Base-by-base conservation (phyloP, 202 grass and related monocot species). In the Setaria viridis region DNA sequence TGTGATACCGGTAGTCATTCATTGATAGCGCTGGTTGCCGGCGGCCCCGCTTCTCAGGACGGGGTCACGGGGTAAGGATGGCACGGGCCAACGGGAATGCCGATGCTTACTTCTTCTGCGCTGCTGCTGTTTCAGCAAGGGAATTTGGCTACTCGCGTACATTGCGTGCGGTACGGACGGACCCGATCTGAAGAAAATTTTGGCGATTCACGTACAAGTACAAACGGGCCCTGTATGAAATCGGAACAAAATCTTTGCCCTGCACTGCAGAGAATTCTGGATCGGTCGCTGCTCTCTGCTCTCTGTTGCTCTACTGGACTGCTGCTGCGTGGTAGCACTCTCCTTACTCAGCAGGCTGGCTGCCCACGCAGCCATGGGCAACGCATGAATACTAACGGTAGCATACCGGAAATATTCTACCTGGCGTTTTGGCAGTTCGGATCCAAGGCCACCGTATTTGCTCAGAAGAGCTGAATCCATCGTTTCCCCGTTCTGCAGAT, bases 41-140 rank as follows among this genome's bases (percentile, higher is more conserved):
- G 25, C 25, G 25, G 25, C 25, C 25, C 25, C 25, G 25, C 25
- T 25, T 47, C 6, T 72, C 21, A n/a, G 15, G 16, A 76, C 32
- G 10, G 48, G 15, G 60, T 14, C 9, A 39, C 37, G 37, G 37
- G 37, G 37, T 39, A 16, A 53, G 37, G 49, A 60, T 37, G 63
- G 64, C 74, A 64, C 80, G 80, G 80, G 3, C 17, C 74, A 64
- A 30, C 9, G 74, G 53, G 8, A 80, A 78, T 88, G 42, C 15
- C 5, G 11, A 47, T 74, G 47, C 58, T 39, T 55, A 12, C 53
- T 19, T 57, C 19, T 57, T 17, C 51, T 4, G 25, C 25, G 51
- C 51, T 54, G 6, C 67, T n/a, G 34, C 69, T 35, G 70, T 16
- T 65, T 48, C 48, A 19, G 46, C 76, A 62, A 11, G 54, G 20